Base-by-base conservation (phyloP, 305 asterid species). In the Solanum hybrid region DNA sequence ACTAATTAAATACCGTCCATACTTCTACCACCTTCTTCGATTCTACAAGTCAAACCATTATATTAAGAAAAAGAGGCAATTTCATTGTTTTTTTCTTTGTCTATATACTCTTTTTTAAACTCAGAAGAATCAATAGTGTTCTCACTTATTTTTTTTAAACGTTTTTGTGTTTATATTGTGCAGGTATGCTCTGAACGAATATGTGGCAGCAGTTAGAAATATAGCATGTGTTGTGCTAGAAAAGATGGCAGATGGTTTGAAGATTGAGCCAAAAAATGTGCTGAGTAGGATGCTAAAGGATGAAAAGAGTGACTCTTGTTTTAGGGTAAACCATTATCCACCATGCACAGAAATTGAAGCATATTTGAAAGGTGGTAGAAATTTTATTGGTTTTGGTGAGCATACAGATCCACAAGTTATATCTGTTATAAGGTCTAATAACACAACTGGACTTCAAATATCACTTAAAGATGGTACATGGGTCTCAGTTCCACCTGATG, bases 371-470 rank as follows among this genome's bases (percentile, higher is more conserved):
- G 89, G 91, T 60, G 94, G 93, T 4, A 87, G 91, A 64, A 93
- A 93, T 87, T 86, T 95, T 86, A 69, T 96, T 9, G 98, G 98
- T 14, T 95, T 96, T 75, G 98, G 98, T 38, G 98, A 95, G 45
- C 98, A 96, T 89, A 96, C 98, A 5, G 98, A 96, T 93, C 98
- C 98, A 11, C 98, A 96, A 80, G 89, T 96, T 2, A 93, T 96
- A 60, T 95, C 98, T 8, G 95, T 96, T 12, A 60, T 95, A 3
- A 93, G 98, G 81, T 95, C 98, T 4, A 96, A 96, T 91, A 92
- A 90, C 90, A 90, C 92, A 1, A 89, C 98, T 2, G 98, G 98
- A 9, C 94, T 96, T 11, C 95, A 96, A 92, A 95, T 96, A 31
- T 92, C 93, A 27, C 92, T 91, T 26, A 88, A 36, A 27, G 95